Base-by-base conservation (phyloP, 352 stramenopile species). In the Phytophthora aleatoria region DNA sequence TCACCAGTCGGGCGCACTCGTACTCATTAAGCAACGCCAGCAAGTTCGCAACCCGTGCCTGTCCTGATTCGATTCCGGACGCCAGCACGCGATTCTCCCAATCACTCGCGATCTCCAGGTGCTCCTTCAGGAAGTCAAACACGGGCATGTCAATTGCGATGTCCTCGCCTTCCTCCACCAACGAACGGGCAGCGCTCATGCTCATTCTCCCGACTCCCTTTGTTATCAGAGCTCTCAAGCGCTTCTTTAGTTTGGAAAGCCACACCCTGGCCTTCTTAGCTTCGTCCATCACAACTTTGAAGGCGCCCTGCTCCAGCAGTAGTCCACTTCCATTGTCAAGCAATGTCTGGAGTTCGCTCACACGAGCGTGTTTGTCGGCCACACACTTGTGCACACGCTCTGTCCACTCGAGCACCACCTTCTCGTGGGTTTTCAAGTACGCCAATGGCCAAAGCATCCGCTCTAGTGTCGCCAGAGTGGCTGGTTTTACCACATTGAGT, bases 231-330 rank as follows among this genome's bases (percentile, higher is more conserved):
- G 74, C 71, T 35, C 89, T 90, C 28, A 94, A 57, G 15, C 84
- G 78, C 58, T 96, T 96, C 58, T 94, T 95, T 11, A 93, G 52
- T 66, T 96, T 96, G 0, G 79, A 75, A 0, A 96, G 78, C 88
- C 88, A 96, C 33, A 86, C 51, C 20, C 91, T 92, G 0, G 82
- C 82, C 41, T 88, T 89, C 65, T 89, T 94, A 8, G 90, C 71
- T 67, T 96, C 88, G 31, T 94, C 81, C 70, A 92, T 76, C 15
- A 96, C 75, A 44, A 87, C 56, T 38, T 91, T 89, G 52, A 95
- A 89, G 0, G 85, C 76, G 2, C 89, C 82, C n/a, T 87, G 79
- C 44, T 95, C 84, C 39, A 95, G 70, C 24, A 91, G 38, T 26
- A 95, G 57, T 3, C 63, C 67, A 52, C 73, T 82, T 3, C 83